These are phyloP conservation scores for Gelatoporia subvermispora DNA, from an alignment of 768 basidiomycete species.

Conservation along the genomic window DNA sequence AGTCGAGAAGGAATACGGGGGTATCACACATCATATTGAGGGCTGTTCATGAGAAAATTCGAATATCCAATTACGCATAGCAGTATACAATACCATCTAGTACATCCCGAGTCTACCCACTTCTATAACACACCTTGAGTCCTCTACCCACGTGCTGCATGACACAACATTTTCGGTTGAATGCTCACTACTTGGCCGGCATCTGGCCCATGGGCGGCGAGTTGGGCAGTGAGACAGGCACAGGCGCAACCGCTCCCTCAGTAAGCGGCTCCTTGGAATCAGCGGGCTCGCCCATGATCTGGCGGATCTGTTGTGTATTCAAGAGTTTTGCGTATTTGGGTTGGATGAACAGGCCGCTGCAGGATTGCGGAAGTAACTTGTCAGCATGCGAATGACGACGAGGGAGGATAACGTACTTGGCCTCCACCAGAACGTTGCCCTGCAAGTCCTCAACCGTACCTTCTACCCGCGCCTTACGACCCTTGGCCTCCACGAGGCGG, in stretches of 20 bases:
- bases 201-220: slow-evolving; percentile 3
- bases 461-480: slow-evolving; percentile 70
- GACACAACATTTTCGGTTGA: too few species aligned
- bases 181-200: not conserved
- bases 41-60: too few species aligned
- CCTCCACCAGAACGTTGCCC: slow-evolving; percentile 81
- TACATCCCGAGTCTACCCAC: too few species aligned
- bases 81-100: too few species aligned
- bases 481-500: slow-evolving; percentile 58
- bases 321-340: slow-evolving; percentile 83
- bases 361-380: not conserved
- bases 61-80: too few species aligned
- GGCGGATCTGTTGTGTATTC: slow-evolving; percentile 50
- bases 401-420: slow-evolving; percentile 47
- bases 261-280: slow-evolving; percentile 14
- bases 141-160: too few species aligned
- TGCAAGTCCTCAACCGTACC: slow-evolving; percentile 74
- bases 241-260: slow-evolving; percentile 17
- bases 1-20: too few species aligned
- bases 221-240: slow-evolving; percentile 16
- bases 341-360: slow-evolving; percentile 80
- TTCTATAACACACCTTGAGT: too few species aligned
- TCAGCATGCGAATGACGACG: not conserved
- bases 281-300: slow-evolving; percentile 59
- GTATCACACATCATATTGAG: too few species aligned